Evolutionary conservation across 2,329 filamentous ascomycete species (phyloP).

Genomic region (Xylariaceae sp.): DNA sequence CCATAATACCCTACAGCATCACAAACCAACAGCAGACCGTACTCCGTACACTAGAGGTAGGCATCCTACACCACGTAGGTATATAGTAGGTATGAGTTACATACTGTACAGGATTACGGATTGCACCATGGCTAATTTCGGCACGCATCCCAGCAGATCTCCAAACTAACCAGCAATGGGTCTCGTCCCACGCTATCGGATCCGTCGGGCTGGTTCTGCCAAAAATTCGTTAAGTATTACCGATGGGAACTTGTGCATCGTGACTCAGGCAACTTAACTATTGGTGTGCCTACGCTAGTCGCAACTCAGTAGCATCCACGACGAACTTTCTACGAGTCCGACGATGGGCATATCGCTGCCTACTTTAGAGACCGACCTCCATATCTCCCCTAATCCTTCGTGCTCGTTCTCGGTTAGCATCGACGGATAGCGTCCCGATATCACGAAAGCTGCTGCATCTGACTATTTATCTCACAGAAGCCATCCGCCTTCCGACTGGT

Average conservation of each 20-base stretch:
- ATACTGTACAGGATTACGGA: slow-evolving; percentile 18
- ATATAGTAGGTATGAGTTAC: neutral
- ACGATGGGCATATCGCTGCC: neutral
- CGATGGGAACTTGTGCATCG: slow-evolving; percentile 5
- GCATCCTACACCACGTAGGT: neutral
- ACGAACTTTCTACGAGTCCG: neutral
- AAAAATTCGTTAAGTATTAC: slow-evolving; percentile 7
- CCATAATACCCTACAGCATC: no score
- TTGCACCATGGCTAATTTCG: slow-evolving; percentile 18
- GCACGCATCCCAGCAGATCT: slow-evolving; percentile 28
- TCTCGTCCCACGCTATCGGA: slow-evolving; percentile 28
- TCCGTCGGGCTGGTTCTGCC: slow-evolving; percentile 27
- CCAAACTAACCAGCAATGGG: slow-evolving; percentile 26
- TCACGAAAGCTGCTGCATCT: slow-evolving; percentile 1
- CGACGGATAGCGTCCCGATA: neutral
- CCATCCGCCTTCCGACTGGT: neutral
- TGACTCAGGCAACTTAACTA: slow-evolving; percentile 1
- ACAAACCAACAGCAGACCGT: neutral
- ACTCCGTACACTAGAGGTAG: neutral
- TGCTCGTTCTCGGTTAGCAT: neutral
- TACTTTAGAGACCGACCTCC: neutral
- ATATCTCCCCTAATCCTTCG: neutral
- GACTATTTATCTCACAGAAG: neutral
- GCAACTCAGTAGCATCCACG: neutral
- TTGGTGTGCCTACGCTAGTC: neutral